Evolutionary conservation across 2,329 filamentous ascomycete genomes (phyloP).

Genomic region (Penicillium sclerotigenum): DNA sequence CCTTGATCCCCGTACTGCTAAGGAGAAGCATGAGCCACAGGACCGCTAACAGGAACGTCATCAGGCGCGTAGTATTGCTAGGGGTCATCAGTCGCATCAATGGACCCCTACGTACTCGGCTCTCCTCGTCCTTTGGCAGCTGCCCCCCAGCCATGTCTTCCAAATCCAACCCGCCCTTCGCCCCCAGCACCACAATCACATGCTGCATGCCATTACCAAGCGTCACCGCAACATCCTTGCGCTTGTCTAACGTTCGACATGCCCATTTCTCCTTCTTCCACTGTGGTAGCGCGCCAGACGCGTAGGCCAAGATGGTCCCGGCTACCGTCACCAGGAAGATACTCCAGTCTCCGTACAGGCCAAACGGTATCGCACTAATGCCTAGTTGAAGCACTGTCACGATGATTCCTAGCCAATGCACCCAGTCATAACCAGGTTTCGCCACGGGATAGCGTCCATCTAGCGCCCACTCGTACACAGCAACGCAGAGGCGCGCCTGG

Average conservation of each 20-base stretch:
- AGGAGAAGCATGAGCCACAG: slow-evolving; percentile 46
- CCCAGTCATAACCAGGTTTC: background rate
- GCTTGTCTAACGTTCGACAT: slow-evolving; percentile 30
- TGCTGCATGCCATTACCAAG: slow-evolving; percentile 44
- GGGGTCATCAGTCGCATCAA: background rate
- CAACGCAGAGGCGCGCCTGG: slow-evolving; percentile 1
- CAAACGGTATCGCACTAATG: slow-evolving; percentile 37
- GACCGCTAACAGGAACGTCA: background rate
- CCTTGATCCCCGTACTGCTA: slow-evolving; percentile 36
- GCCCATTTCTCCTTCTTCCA: slow-evolving; percentile 48
- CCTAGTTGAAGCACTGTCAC: slow-evolving; percentile 28
- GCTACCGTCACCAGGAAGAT: slow-evolving; percentile 41
- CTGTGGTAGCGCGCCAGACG: slow-evolving; percentile 39
- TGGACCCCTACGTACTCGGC: background rate
- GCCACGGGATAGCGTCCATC: background rate
- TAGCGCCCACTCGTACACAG: slow-evolving; percentile 18
- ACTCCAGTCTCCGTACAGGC: slow-evolving; percentile 36
- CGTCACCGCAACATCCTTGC: slow-evolving; percentile 36
- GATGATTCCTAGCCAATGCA: slow-evolving; percentile 24
- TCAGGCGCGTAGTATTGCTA: slow-evolving; percentile 4
- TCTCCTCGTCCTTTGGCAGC: background rate
- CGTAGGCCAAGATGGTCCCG: slow-evolving; percentile 40
- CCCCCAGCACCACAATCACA: slow-evolving; percentile 40
- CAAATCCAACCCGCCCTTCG: slow-evolving; percentile 38
- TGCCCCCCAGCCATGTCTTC: slow-evolving; percentile 41